Evolutionary conservation across 495 filamentous ascomycete species (phyloP).

Genomic region (Trichoderma reesei): DNA sequence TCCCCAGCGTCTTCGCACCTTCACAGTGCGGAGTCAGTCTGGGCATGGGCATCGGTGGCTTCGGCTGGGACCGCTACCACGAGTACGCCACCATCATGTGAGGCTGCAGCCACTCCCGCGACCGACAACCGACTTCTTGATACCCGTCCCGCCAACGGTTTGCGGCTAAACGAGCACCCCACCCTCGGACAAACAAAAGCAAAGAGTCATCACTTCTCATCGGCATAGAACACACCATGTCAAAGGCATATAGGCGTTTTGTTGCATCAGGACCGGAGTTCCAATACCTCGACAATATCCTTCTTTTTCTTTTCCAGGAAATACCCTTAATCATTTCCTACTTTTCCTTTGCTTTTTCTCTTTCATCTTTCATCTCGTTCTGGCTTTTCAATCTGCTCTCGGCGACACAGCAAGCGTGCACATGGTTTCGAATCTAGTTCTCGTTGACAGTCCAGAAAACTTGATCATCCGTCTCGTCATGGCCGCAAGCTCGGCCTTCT

Average conservation of each 20-base stretch:
- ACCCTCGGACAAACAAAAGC: not conserved
- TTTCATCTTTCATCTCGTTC: not conserved
- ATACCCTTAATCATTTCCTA: constrained; percentile 9
- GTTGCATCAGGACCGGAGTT: constrained; percentile 12
- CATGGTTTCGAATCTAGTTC: constrained; percentile 3
- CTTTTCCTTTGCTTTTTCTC: not conserved
- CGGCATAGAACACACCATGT: constrained; percentile 10
- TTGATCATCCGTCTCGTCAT: not conserved
- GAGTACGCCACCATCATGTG: constrained; percentile 55
- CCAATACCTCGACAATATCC: constrained; percentile 9
- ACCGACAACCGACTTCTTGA: constrained; percentile 31
- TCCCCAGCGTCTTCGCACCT: constrained; percentile 81
- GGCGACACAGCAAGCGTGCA: constrained; percentile 11
- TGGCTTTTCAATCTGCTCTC: not conserved
- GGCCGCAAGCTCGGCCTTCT: constrained; percentile 10
- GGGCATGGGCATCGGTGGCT: constrained; percentile 66
- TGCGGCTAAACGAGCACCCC: not conserved
- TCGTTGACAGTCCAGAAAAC: constrained; percentile 5
- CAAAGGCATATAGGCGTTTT: constrained; percentile 11
- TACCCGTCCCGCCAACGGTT: constrained; percentile 6
- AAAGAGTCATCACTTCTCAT: constrained; percentile 8
- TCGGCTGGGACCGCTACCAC: constrained; percentile 67
- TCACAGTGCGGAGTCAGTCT: constrained; percentile 65
- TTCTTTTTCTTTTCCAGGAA: not conserved
- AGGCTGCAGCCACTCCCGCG: constrained; percentile 33